These are phyloP conservation scores for Coffea humblotiana DNA, from an alignment of 305 asterid species.

Conservation along the genomic window DNA sequence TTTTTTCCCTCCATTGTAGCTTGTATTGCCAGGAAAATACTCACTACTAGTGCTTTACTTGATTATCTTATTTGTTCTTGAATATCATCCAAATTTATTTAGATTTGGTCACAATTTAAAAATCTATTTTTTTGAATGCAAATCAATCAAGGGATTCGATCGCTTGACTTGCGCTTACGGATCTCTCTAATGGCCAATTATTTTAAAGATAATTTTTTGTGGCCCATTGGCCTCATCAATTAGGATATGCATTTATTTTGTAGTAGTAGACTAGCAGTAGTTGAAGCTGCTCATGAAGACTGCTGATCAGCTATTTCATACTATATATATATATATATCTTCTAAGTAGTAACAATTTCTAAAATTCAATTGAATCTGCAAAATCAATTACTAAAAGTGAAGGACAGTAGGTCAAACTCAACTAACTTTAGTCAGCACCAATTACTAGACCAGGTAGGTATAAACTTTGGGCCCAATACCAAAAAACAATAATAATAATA, in stretches of 20 bases:
- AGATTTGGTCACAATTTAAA: background rate
- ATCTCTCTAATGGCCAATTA: no score
- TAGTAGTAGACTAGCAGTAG: background rate
- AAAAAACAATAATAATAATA: slow-evolving; percentile 3
- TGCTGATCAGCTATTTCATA: background rate
- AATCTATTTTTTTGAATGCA: no score
- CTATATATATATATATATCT: background rate
- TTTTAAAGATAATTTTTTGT: no score
- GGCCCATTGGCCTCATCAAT: background rate
- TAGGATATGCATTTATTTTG: background rate
- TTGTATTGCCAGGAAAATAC: background rate
- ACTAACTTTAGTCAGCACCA: slow-evolving; percentile 27
- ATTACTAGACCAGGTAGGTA: slow-evolving; percentile 23
- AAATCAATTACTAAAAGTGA: background rate
- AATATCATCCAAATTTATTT: background rate
- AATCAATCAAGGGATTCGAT: no score
- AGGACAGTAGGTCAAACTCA: slow-evolving; percentile 10
- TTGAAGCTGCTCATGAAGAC: background rate
- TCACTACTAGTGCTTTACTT: background rate
- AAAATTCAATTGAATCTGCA: background rate
- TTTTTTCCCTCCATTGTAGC: background rate
- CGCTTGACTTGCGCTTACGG: no score
- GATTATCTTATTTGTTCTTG: background rate
- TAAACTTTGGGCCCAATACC: slow-evolving; percentile 37
- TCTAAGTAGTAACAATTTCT: background rate